Evolutionary conservation across 345 rosid genomes (phyloP), one percentile per base, ranked within the genome.

Genomic region (Bruguiera gymnorhiza): DNA sequence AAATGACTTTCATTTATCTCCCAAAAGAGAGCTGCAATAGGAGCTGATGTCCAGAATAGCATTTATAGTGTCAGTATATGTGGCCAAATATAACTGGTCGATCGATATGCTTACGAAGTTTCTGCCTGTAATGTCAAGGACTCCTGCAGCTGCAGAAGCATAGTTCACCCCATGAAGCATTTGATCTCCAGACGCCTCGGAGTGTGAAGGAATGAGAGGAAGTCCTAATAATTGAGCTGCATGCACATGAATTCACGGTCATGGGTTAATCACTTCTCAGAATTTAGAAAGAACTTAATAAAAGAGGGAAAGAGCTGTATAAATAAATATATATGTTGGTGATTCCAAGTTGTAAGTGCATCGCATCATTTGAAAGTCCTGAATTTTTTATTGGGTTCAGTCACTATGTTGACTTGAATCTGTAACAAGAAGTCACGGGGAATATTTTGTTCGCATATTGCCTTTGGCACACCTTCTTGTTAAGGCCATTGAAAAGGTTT

Each of bases 91-190:
- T 19, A 43, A n/a, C 21, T 16, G 21, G 1, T 20, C 20, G 43
- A 19, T 7, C 27, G 51, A 30, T 78, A 70, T 64, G 69, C 88
- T 86, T 83, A 95, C 99, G 31, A 95, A 95, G 76, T 92, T 95
- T 81, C 93, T 76, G 74, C 98, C 99, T 5, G 96, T 95, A 78
- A 75, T 74, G 46, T 89, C 97, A 23, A 95, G 98, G 54, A 95
- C 92, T 32, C 99, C 99, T 0, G 99, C 92, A 6, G 99, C 99
- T 0, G 99, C 97, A 11, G 99, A 95, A 59, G 99, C 99, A 51
- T 91, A 95, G 84, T 95, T 95, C 76, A 90, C 85, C 1, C 97
- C 99, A 55, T 84, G 89, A 67, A 92, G 88, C 48, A 95, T 75
- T 79, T 90, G 84, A 50, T 85, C 84, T 9, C 93, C 91, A 24